phyloP scores from a whole-genome alignment of 2,329 filamentous ascomycete species.

The Coccinonectria pachysandricola region DNA sequence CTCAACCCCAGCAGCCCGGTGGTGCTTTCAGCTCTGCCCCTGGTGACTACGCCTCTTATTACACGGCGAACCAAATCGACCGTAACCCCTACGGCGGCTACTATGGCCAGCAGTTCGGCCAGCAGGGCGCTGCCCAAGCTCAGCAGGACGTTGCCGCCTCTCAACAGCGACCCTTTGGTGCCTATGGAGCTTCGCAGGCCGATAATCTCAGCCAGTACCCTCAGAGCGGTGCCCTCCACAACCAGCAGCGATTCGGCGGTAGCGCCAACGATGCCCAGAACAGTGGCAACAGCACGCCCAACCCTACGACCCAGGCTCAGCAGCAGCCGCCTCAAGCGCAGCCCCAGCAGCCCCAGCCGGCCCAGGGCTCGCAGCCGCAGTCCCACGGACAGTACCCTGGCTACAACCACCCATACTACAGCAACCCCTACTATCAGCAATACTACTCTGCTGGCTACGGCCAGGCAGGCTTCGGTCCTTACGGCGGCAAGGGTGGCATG shows the following conservation, averaged over 20 bases:
- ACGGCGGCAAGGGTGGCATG: constrained; percentile 39
- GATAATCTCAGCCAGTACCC: constrained; percentile 60
- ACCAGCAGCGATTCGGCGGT: constrained; percentile 48
- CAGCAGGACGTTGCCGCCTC: constrained; percentile 62
- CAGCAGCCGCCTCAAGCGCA: constrained; percentile 34
- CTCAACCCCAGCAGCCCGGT: constrained; percentile 50
- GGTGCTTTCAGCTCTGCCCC: constrained; percentile 64
- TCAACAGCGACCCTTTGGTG: constrained; percentile 69
- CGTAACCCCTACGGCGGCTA: constrained; percentile 74
- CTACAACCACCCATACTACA: constrained; percentile 49
- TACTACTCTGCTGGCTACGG: constrained; percentile 48
- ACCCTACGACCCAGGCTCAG: constrained; percentile 55
- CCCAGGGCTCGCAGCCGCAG: constrained; percentile 34
- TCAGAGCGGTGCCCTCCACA: constrained; percentile 52
- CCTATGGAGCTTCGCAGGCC: constrained; percentile 57
- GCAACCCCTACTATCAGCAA: constrained; percentile 53
- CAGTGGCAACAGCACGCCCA: constrained; percentile 85
- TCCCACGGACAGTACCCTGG: constrained; percentile 41
- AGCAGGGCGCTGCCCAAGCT: constrained; percentile 47
- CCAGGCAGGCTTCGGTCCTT: constrained; percentile 43
- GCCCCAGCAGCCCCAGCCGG: constrained; percentile 30
- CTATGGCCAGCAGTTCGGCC: constrained; percentile 53
- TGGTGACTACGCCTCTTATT: constrained; percentile 76
- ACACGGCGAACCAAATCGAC: constrained; percentile 62
- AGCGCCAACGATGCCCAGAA: constrained; percentile 59